Evolutionary conservation across 257 asterid genomes (phyloP).

Genomic region (Lantana camara): DNA sequence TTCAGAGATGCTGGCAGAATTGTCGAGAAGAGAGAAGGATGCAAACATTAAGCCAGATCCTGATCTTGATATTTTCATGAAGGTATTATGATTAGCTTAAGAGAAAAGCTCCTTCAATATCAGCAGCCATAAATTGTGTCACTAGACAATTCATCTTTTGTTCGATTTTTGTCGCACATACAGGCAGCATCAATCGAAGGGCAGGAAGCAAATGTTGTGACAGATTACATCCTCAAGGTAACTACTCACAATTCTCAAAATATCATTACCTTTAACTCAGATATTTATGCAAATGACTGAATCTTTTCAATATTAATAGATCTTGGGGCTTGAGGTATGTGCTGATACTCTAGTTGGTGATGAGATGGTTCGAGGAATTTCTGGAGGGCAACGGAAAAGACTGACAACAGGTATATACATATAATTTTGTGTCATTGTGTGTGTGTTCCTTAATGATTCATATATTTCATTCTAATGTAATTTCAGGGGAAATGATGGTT

Average conservation of each 20-base stretch:
- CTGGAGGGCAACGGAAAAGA: conserved; percentile 90
- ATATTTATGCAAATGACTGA: neutral
- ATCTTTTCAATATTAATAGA: conserved; percentile 37
- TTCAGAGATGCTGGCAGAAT: conserved; percentile 73
- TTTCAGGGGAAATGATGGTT: conserved; percentile 84
- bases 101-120: neutral
- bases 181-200: conserved; percentile 88
- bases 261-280: too few relatives aligned
- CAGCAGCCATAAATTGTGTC: neutral
- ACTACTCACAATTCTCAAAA: neutral
- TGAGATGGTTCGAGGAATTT: conserved; percentile 83
- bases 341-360: conserved; percentile 90
- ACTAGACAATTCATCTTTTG: neutral
- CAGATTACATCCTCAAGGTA: conserved; percentile 91
- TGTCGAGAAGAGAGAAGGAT: conserved; percentile 87
- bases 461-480: conserved; percentile 2
- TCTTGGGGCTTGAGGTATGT: conserved; percentile 83
- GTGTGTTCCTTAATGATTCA: conserved; percentile 9
- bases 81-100: conserved; percentile 45
- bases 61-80: conserved; percentile 84
- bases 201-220: conserved; percentile 72
- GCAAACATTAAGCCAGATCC: conserved; percentile 86
- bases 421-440: too few relatives aligned
- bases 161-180: conserved; percentile 4
- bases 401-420: conserved; percentile 69